Conservation (phyloP, 1,284 basidiomycete species). For the Leccinum subfulvum region DNA sequence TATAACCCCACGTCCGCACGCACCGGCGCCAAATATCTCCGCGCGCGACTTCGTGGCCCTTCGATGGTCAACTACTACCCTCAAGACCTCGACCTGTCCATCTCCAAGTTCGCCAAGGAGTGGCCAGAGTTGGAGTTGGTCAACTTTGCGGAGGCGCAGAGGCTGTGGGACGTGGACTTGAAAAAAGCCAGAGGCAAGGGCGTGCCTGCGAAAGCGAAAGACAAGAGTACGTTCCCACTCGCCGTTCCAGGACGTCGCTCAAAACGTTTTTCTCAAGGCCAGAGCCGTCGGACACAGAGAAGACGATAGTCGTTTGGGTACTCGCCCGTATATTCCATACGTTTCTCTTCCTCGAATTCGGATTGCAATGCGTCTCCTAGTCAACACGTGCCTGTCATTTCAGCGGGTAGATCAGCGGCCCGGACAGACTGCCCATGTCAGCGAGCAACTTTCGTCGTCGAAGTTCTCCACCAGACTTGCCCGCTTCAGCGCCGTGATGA, state of each 20-base stretch:
- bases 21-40: conserved; percentile 84
- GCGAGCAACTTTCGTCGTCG: too few relatives aligned
- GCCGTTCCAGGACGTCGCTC: neutral
- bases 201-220: conserved; percentile 74
- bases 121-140: conserved; percentile 59
- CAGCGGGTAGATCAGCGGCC: too few relatives aligned
- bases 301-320: conserved; percentile 19
- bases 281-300: conserved; percentile 34
- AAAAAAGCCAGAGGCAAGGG: conserved; percentile 76
- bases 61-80: conserved; percentile 81
- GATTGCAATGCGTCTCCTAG: neutral
- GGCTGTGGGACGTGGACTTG: conserved; percentile 65
- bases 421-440: too few relatives aligned
- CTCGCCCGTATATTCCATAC: too few relatives aligned
- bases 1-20: conserved; percentile 78
- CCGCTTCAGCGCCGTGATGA: too few relatives aligned
- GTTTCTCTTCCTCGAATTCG: neutral
- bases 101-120: conserved; percentile 49
- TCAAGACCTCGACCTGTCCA: conserved; percentile 48
- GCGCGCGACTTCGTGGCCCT: conserved; percentile 71
- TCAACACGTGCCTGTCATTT: too few relatives aligned
- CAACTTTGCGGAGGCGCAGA: conserved; percentile 62
- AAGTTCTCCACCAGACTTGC: too few relatives aligned
- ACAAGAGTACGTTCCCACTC: conserved; percentile 48
- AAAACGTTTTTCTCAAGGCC: conserved; percentile 19